A percentile compares a stretch with the other conserved stretches of the same genome.
These are phyloP conservation scores for Lactuca saligna DNA, from an alignment of 129 eudicot genomes.

Conservation along the genomic window DNA sequence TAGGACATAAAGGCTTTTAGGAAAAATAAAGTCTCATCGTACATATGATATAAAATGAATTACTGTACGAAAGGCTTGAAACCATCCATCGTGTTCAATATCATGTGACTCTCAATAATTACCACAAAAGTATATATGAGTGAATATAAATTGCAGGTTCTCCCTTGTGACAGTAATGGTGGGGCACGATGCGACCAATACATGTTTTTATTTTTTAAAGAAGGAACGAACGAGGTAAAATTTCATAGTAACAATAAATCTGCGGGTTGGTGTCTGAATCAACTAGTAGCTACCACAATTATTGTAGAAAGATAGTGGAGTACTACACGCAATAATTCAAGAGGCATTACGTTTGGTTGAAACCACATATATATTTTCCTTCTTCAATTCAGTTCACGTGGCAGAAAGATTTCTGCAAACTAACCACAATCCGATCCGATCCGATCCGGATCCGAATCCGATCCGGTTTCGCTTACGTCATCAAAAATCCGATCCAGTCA, in stretches of 20 bases:
- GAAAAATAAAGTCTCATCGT: slow-evolving; percentile 25
- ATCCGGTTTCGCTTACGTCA: no score
- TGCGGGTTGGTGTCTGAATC: slow-evolving; percentile 10
- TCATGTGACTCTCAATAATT: slow-evolving; percentile 6
- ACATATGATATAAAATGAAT: slow-evolving; percentile 11
- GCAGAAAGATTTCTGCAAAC: not conserved
- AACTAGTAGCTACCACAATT: not conserved
- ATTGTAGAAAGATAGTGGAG: slow-evolving; percentile 11
- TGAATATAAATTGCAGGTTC: not conserved
- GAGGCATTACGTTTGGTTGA: not conserved
- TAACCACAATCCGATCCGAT: no score
- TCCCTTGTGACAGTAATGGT: slow-evolving; percentile 5
- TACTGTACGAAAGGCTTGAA: slow-evolving; percentile 13
- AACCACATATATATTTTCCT: slow-evolving; percentile 8
- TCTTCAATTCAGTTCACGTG: not conserved
- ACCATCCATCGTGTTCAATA: slow-evolving; percentile 21
- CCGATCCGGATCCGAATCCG: no score
- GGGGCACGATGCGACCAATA: slow-evolving; percentile 20
- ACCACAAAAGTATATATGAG: slow-evolving; percentile 13
- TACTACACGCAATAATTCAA: slow-evolving; percentile 12
- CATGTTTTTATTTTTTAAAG: slow-evolving; percentile 6
- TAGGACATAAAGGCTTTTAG: slow-evolving; percentile 18
- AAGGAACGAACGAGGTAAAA: slow-evolving; percentile 10
- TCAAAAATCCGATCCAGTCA: no score
- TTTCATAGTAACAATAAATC: not conserved